Evolutionary conservation across 2,329 filamentous ascomycete genomes (phyloP), one percentile per base, ranked within the genome.

Genomic region (Juglanconis sp.): DNA sequence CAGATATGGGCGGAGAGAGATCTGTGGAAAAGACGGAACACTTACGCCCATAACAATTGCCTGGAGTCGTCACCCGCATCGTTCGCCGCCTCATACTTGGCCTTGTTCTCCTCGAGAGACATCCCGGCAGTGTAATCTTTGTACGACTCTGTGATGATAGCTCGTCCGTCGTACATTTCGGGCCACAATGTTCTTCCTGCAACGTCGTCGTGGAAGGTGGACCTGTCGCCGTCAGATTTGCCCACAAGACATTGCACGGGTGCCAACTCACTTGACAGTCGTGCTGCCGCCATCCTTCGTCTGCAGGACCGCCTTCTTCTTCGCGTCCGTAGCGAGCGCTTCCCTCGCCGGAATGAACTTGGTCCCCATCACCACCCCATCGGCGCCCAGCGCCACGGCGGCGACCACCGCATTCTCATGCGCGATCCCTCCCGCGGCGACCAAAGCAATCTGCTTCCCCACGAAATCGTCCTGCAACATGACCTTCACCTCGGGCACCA

Each of bases 361-460:
- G 5, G 77, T 80, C 30, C 76, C 78, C 77, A 80, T 74, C 3
- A 76, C 76, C 5, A 72, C 72, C 13, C 72, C 77, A 35, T 79
- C 75, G 0, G 78, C 78, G 3, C 77, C 78, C 78, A 47, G 30
- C 15, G 32, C 46, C 42, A 87, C 63, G 2, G 81, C 80, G 2
- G 84, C 84, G 2, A 82, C 81, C 1, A 81, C 81, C 0, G 82
- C 81, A 42, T 82, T 75, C 1, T 79, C 79, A 59, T 87, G 80
- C 5, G 77, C 77, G 57, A 89, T 83, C 0, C 86, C 86, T 2
- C 86, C 86, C 3, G 86, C 82, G 4, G 83, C 86, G 3, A 87
- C 67, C 0, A 88, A 67, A 3, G 68, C 72, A 15, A 79, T 65
- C 1, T 71, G 67, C 31, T 67, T 70, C 4, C 67, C 71, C 0